Evolutionary conservation across 768 basidiomycete species (phyloP), one percentile per base, ranked within the genome.

Genomic region (Infundibulicybe gibba): DNA sequence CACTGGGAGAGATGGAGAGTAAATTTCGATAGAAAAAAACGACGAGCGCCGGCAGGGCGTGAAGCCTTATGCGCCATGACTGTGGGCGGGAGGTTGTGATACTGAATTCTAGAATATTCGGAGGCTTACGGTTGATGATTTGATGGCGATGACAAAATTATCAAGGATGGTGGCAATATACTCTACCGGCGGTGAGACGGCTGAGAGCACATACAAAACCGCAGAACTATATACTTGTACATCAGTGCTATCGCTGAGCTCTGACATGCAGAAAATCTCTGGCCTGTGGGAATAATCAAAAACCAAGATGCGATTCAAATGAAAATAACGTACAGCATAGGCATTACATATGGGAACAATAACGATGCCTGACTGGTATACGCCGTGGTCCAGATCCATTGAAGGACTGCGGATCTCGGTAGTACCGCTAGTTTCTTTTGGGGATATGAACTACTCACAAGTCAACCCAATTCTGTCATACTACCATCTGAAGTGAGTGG

Each of bases 1-100:
- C 81, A 15, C 74, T 66, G 41, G 83, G 75, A 32, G 89, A 80
- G 41, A 94, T 80, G 45, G 83, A 79, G 49, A 92, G 67, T 47
- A 94, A 75, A 61, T 94, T 93, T 40, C 92, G 80, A 65, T 93
- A 94, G 72, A 92, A 94, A 65, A 94, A 90, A 32, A 93, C 84
- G 25, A 90, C 85, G 50, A 97, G 67, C 21, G 88, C 83, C n/a
- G 93, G 93, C 48, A 95, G 69, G 16, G 88, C 85, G 65, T 93
- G 87, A 32, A 92, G 72, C 3, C 91, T 84, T 57, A 94, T 91
- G 45, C 90, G 80, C 93, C 93, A 97, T 6, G 90, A 92, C 90
- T 93, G 50, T 17, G 25, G 8, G 60, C 25, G 39, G 35, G 38
- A 53, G 35, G 42, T 49, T 41, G 32, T 30, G 32, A 25, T n/a